Evolutionary conservation across 2,329 filamentous ascomycete species (phyloP).

Genomic region (Trichoderma hamatum): DNA sequence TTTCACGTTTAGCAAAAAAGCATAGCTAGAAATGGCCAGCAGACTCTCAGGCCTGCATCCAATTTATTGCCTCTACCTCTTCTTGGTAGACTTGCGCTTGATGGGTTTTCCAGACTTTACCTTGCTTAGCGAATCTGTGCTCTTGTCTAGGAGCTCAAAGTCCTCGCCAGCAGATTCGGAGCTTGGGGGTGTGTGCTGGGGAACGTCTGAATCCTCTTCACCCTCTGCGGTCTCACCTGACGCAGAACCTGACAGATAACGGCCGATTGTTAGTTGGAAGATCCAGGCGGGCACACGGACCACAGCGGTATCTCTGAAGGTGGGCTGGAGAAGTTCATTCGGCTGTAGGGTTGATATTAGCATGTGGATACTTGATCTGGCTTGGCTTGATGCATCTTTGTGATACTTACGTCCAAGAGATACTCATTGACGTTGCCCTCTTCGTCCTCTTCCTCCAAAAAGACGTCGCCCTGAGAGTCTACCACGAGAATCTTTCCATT

Average conservation of each 20-base stretch:
- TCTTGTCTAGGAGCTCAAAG: conserved; percentile 66
- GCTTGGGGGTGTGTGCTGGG: conserved; percentile 57
- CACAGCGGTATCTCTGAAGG: conserved; percentile 79
- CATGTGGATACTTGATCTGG: background rate
- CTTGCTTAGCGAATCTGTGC: conserved; percentile 57
- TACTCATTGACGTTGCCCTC: conserved; percentile 83
- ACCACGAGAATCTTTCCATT: conserved; percentile 96
- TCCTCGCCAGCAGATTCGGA: conserved; percentile 62
- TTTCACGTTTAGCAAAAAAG: background rate
- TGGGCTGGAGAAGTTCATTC: conserved; percentile 77
- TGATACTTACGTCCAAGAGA: conserved; percentile 77
- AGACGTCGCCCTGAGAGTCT: conserved; percentile 89
- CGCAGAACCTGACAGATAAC: conserved; percentile 47
- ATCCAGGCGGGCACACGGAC: conserved; percentile 76
- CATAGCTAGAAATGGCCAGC: background rate
- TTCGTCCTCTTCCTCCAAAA: conserved; percentile 87
- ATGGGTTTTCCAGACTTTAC: conserved; percentile 55
- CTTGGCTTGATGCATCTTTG: background rate
- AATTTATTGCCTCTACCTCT: conserved; percentile 16
- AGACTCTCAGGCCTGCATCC: background rate
- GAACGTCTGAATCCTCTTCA: conserved; percentile 50
- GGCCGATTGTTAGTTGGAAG: conserved; percentile 61
- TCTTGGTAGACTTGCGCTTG: conserved; percentile 26
- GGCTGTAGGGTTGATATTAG: conserved; percentile 52
- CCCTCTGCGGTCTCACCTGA: conserved; percentile 44